Base-by-base conservation (phyloP, 768 basidiomycete genomes). In the Calocybe indica region DNA sequence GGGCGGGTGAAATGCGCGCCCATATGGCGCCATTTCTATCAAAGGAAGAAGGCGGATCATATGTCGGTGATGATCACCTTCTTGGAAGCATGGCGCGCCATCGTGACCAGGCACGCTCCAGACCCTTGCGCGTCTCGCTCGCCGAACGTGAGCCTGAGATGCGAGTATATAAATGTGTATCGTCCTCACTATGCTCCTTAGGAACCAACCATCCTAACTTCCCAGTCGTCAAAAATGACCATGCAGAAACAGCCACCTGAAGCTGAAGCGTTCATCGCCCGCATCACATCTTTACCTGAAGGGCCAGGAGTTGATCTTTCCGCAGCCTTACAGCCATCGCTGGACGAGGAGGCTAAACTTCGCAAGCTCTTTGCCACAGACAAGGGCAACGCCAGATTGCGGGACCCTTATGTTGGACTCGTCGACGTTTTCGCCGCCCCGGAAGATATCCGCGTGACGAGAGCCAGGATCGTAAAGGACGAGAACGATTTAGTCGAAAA, bases 401-500 rank as follows among this genome's bases (percentile, higher is more conserved):
- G 57, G 11, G 68, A 79, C 52, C 74, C 73, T 3, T 58, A 75
- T 49, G 78, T 82, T 40, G 80, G 81, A 4, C 76, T 83, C 12
- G 74, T 82, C 51, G 77, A 82, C 47, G 68, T 82, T 2, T 83
- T 82, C 59, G 70, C 63, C 28, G 76, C 78, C 0, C 74, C 74
- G 0, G 60, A 48, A 5, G 69, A 68, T 28, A 72, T 81, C 55
- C 67, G 74, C 28, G 72, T 60, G n/a, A 78, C 77, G 5, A 64
- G 76, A 39, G 75, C 79, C 4, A 62, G 82, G 12, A 66, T 75
- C 36, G 66, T 79, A 45, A 61, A 66, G 9, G 65, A 66, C 49
- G 70, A 74, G 15, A 62, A 63, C 8, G 77, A 79, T 44, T 63
- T 76, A 12, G 56, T 57, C 28, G 71, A 71, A 2, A 70, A 77